These are phyloP conservation scores for Pharus latifolius DNA, from an alignment of 176 grass and related monocot genomes.

Conservation along the genomic window DNA sequence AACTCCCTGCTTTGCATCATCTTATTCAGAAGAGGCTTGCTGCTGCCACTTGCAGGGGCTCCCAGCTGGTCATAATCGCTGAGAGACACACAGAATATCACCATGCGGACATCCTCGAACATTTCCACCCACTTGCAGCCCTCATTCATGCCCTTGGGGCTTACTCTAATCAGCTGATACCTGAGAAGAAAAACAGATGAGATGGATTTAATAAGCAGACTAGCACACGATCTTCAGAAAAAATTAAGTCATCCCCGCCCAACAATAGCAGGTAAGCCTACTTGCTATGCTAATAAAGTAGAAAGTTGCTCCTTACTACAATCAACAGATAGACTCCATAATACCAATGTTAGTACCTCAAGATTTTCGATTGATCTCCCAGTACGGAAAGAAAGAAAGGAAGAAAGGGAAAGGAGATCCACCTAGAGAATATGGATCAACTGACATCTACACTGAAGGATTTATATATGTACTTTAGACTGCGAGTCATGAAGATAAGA, in stretches of 20 bases:
- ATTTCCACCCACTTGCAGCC: constrained; percentile 99
- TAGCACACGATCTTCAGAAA: not conserved
- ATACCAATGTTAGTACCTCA: not conserved
- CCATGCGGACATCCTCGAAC: constrained; percentile 88
- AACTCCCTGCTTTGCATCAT: constrained; percentile 85
- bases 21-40: constrained; percentile 54
- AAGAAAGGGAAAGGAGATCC: not conserved
- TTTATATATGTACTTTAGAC: not conserved
- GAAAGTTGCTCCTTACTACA: not conserved
- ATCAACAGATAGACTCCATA: not conserved
- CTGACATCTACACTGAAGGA: not conserved
- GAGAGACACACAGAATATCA: constrained; percentile 79
- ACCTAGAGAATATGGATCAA: not conserved
- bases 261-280: not conserved
- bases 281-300: not conserved
- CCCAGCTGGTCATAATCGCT: constrained; percentile 73
- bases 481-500: constrained; percentile 6
- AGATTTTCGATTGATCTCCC: not conserved
- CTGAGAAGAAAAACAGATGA: constrained; percentile 28
- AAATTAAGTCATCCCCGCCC: not conserved
- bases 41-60: constrained; percentile 15
- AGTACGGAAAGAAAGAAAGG: not conserved
- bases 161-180: constrained; percentile 87
- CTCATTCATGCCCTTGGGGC: constrained; percentile 69
- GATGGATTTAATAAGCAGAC: not conserved